Percentiles rank a stretch among this genome's conserved stretches.
These are phyloP conservation scores for Amphirosellinia nigrospora DNA, from an alignment of 495 filamentous ascomycete species.

Conservation along the genomic window DNA sequence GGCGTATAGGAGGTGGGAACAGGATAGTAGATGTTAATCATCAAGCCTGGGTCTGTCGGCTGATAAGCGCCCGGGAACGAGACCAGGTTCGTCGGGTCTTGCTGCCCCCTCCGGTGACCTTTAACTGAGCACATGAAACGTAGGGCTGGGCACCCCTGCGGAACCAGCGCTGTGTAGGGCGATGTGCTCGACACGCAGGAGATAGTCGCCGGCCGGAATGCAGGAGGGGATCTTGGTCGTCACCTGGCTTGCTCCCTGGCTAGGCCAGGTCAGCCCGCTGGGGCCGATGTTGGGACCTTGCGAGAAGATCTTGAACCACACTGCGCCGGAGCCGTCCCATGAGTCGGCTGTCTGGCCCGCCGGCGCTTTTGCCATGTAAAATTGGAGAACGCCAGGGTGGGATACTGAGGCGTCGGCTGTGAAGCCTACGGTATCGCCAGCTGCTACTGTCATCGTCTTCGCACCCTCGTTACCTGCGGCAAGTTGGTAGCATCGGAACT, in stretches of 20 bases:
- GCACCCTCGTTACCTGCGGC: slow-evolving; percentile 43
- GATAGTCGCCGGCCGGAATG: slow-evolving; percentile 60
- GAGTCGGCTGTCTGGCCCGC: slow-evolving; percentile 46
- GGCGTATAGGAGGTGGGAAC: slow-evolving; percentile 46
- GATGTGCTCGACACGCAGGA: slow-evolving; percentile 65
- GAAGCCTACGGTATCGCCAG: slow-evolving; percentile 51
- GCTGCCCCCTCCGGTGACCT: slow-evolving; percentile 41
- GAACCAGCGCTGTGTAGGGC: slow-evolving; percentile 54
- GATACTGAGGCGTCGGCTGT: slow-evolving; percentile 46
- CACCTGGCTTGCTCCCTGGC: slow-evolving; percentile 41
- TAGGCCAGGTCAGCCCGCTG: slow-evolving; percentile 46
- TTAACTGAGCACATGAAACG: slow-evolving; percentile 47
- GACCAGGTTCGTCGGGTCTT: slow-evolving; percentile 40
- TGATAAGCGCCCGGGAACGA: slow-evolving; percentile 45
- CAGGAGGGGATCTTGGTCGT: slow-evolving; percentile 55
- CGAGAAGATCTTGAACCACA: slow-evolving; percentile 58
- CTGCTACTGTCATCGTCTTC: slow-evolving; percentile 46
- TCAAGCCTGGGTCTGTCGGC: slow-evolving; percentile 42
- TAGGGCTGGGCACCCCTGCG: slow-evolving; percentile 58
- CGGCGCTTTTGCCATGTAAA: slow-evolving; percentile 55
- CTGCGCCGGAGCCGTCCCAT: slow-evolving; percentile 52
- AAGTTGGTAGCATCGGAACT: slow-evolving; percentile 53
- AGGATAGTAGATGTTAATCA: slow-evolving; percentile 49
- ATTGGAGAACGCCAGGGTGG: slow-evolving; percentile 48
- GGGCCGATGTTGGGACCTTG: slow-evolving; percentile 45